Evolutionary conservation across 1,139 yeast species (phyloP), one percentile per base, ranked within the genome.

Genomic region (Blastobotrys indianensis): DNA sequence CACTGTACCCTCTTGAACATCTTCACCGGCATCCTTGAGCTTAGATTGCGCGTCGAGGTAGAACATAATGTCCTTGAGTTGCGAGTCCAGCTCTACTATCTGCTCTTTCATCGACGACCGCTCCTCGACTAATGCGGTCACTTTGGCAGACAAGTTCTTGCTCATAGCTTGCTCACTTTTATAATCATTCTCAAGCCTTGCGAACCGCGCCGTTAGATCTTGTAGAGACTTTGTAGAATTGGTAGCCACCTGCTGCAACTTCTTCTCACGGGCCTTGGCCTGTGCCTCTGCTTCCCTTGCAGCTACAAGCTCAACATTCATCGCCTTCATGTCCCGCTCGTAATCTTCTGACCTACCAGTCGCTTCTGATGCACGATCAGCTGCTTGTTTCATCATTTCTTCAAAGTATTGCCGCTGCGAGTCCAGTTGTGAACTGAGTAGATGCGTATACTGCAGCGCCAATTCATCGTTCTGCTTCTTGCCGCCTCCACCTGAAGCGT

Each of bases 331-430:
- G 47, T 67, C 68, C 12, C 65, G 66, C 30, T 72, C 61, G 43
- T 66, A 67, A 10, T 57, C 51, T 41, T 70, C 74, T 49, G 75
- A 65, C 37, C 67, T 68, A 1, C 61, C 48, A 28, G 65, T 45
- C 7, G 63, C 62, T 20, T 55, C 60, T 30, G 56, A 51, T 3
- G 61, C 58, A 29, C 54, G 57, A 37, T 65, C 70, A 2, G 70
- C 69, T 11, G 68, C 64, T 38, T 73, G 74, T n/a, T 69, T 63
- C 28, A 84, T 56, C 48, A 80, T 72, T 9, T 71, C 68, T 58
- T 87, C 96, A 60, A 85, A 88, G 63, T 82, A 85, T 51, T 85
- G 92, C 44, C 95, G 70, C 63, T 88, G 97, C n/a, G 94, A 82
- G 43, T 88, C 95, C 45, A 88, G 66, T 58, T 88, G 97, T 4